phyloP scores from a whole-genome alignment of 805 yeast species.

The Yamadazyma sp. region DNA sequence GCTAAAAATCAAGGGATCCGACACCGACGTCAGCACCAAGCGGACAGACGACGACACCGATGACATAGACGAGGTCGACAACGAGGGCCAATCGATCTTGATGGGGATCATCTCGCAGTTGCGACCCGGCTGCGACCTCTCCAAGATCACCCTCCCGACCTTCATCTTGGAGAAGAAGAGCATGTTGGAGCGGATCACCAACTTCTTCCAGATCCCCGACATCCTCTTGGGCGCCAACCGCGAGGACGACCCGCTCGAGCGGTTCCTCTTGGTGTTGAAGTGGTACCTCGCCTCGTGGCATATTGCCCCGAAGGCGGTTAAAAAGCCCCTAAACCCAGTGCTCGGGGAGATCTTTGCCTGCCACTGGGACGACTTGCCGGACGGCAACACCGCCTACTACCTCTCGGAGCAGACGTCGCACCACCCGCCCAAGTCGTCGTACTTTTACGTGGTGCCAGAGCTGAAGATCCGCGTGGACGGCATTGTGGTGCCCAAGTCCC shows the following conservation, averaged over 20 bases:
- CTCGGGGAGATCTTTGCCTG: slow-evolving; percentile 88
- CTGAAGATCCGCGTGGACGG: slow-evolving; percentile 86
- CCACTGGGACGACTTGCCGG: slow-evolving; percentile 85
- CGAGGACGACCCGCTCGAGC: slow-evolving; percentile 54
- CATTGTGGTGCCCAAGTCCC: slow-evolving; percentile 79
- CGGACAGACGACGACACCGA: slow-evolving; percentile 34
- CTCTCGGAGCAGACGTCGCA: slow-evolving; percentile 94
- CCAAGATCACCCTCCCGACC: slow-evolving; percentile 92
- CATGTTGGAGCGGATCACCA: slow-evolving; percentile 93
- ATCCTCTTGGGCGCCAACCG: slow-evolving; percentile 68
- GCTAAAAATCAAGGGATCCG: slow-evolving; percentile 11
- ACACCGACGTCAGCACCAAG: slow-evolving; percentile 5
- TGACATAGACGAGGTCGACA: slow-evolving; percentile 91
- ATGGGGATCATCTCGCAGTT: slow-evolving; percentile 87
- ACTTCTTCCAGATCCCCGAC: slow-evolving; percentile 79
- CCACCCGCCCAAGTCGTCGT: slow-evolving; percentile 97
- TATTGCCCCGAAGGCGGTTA: slow-evolving; percentile 97
- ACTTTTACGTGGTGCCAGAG: slow-evolving; percentile 84
- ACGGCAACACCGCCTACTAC: slow-evolving; percentile 69
- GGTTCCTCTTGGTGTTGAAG: slow-evolving; percentile 72
- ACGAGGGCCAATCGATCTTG: slow-evolving; percentile 81
- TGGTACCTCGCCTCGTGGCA: slow-evolving; percentile 98
- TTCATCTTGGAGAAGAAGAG: slow-evolving; percentile 93
- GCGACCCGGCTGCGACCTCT: slow-evolving; percentile 87
- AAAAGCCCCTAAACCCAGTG: slow-evolving; percentile 94